Evolutionary conservation across 129 eudicot genomes (phyloP).

Genomic region (Silybum marianum): DNA sequence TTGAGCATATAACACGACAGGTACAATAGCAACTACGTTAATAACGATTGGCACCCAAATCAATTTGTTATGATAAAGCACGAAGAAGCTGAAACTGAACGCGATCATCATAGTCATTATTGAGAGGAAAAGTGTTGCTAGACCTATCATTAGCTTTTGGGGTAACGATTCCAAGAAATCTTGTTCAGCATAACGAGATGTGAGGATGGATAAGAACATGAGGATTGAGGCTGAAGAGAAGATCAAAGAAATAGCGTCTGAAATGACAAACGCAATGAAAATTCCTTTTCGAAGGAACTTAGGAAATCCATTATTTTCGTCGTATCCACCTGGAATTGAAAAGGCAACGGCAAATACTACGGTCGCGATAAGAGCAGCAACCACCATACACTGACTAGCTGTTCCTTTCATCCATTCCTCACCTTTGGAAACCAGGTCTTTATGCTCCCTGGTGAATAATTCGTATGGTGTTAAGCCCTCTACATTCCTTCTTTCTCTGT

Average conservation of each 20-base stretch:
- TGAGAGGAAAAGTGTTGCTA: conserved; percentile 14
- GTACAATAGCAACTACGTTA: neutral
- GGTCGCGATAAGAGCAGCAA: neutral
- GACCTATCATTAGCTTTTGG: neutral
- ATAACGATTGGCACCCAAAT: neutral
- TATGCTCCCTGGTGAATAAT: too few species aligned
- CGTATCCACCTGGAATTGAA: neutral
- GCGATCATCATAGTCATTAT: conserved; percentile 4
- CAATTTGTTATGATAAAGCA: neutral
- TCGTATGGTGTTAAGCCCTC: too few species aligned
- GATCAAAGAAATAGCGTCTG: neutral
- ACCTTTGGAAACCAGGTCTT: neutral
- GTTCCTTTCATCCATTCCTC: conserved; percentile 2
- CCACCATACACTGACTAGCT: neutral
- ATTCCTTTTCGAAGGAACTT: neutral
- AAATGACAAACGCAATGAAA: conserved; percentile 1
- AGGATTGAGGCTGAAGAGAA: neutral
- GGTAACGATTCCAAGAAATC: conserved; percentile 1
- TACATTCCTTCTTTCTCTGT: too few species aligned
- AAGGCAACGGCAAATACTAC: neutral
- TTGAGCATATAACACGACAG: neutral
- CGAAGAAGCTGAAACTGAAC: neutral
- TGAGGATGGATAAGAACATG: conserved; percentile 17
- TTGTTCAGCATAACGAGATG: conserved; percentile 5
- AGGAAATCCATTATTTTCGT: neutral